Percentiles rank a stretch among this genome's conserved stretches.
phyloP scores from a whole-genome alignment of 148 eudicot species.

The Spergularia marina region DNA sequence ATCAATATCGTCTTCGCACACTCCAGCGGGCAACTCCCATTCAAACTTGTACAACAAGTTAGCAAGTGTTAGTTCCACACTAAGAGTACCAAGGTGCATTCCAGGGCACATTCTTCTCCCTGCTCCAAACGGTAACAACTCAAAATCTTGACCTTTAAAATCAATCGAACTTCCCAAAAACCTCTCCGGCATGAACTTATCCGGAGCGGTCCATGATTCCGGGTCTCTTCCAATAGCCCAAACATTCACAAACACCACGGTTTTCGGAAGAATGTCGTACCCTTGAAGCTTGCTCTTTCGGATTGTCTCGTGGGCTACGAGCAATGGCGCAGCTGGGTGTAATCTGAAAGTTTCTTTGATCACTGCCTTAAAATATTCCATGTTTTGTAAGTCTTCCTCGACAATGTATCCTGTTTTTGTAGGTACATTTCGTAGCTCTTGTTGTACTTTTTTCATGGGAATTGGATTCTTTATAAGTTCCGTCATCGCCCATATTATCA shows the following conservation, averaged over 20 bases:
- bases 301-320: conserved; percentile 25
- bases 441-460: conserved; percentile 27
- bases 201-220: conserved; percentile 31
- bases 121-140: conserved; percentile 36
- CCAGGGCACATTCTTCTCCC: conserved; percentile 48
- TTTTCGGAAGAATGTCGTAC: conserved; percentile 31
- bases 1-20: conserved; percentile 32
- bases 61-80: conserved; percentile 33
- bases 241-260: conserved; percentile 27
- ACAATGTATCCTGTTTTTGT: conserved; percentile 4
- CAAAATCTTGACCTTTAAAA: conserved; percentile 29
- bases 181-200: conserved; percentile 34
- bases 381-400: conserved; percentile 21
- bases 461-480: conserved; percentile 29
- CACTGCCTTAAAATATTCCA: conserved; percentile 29
- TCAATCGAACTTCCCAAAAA: conserved; percentile 29
- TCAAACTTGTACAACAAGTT: conserved; percentile 37
- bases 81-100: conserved; percentile 27
- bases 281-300: conserved; percentile 23
- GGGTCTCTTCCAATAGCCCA: conserved; percentile 41
- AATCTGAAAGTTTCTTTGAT: conserved; percentile 34
- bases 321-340: conserved; percentile 32
- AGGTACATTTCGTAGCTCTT: conserved; percentile 15
- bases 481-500: conserved; percentile 37
- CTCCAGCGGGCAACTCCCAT: conserved; percentile 34